phyloP scores from a whole-genome alignment of 306 rosid genomes.

The Trifolium fragiferum region DNA sequence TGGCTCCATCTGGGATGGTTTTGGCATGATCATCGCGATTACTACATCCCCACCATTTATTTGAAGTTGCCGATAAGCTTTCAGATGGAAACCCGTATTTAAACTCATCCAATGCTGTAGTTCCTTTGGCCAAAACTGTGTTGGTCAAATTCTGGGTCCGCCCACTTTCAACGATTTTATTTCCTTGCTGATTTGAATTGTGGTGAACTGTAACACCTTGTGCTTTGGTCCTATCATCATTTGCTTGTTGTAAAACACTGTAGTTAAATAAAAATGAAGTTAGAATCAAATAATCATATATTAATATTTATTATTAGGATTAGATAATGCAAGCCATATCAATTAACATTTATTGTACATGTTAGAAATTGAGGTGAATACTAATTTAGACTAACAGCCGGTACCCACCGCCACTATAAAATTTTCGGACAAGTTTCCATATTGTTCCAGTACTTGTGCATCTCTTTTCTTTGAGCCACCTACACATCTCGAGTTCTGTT shows the following conservation, averaged over 20 bases:
- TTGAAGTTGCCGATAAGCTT: slow-evolving; percentile 68
- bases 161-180: slow-evolving; percentile 57
- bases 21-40: slow-evolving; percentile 37
- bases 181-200: slow-evolving; percentile 60
- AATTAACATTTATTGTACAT: not conserved
- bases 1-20: slow-evolving; percentile 32
- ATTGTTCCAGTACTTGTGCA: not conserved
- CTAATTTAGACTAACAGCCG: not conserved
- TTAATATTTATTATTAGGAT: not conserved
- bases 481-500: not conserved
- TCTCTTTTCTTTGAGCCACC: not conserved
- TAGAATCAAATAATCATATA: not conserved
- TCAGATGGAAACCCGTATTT: slow-evolving; percentile 78
- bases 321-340: not conserved
- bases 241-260: slow-evolving; percentile 51
- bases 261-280: not conserved
- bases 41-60: slow-evolving; percentile 90
- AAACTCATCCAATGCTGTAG: slow-evolving; percentile 65
- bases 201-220: slow-evolving; percentile 50
- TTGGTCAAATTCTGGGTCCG: slow-evolving; percentile 45
- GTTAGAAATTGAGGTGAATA: not conserved
- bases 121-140: slow-evolving; percentile 57
- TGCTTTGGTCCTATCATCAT: slow-evolving; percentile 55
- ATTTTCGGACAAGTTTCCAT: not conserved
- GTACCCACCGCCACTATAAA: not conserved